phyloP scores from a whole-genome alignment of 1,284 basidiomycete genomes.

The Leucoagaricus sp. region DNA sequence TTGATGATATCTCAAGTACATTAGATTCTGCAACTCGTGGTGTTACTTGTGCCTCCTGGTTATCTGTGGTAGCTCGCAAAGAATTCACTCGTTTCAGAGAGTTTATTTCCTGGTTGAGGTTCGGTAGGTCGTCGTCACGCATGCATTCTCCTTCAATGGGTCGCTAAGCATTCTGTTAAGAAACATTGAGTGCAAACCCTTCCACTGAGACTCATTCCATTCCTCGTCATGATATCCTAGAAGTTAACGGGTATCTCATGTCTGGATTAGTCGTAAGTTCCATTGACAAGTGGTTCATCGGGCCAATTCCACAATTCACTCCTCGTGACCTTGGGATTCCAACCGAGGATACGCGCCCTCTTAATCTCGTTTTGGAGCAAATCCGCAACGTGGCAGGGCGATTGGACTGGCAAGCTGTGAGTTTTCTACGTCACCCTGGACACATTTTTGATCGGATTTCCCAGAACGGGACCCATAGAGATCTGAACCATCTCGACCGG shows the following conservation, averaged over 20 bases:
- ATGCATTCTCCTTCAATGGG: not conserved
- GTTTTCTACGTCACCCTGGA: slow-evolving; percentile 28
- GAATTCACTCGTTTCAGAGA: slow-evolving; percentile 74
- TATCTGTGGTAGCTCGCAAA: slow-evolving; percentile 61
- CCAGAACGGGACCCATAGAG: slow-evolving; percentile 49
- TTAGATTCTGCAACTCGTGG: slow-evolving; percentile 53
- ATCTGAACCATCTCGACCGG: slow-evolving; percentile 60
- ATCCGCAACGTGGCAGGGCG: slow-evolving; percentile 47
- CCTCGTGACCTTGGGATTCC: slow-evolving; percentile 55
- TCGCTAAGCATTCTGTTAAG: slow-evolving; percentile 18
- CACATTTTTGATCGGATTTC: slow-evolving; percentile 28
- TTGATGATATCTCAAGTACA: slow-evolving; percentile 50
- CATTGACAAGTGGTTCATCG: slow-evolving; percentile 79
- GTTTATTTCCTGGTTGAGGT: slow-evolving; percentile 76
- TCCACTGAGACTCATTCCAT: slow-evolving; percentile 44
- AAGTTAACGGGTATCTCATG: slow-evolving; percentile 78
- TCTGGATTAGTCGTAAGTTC: slow-evolving; percentile 66
- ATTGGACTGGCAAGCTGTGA: slow-evolving; percentile 46
- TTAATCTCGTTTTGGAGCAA: slow-evolving; percentile 46
- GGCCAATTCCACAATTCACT: slow-evolving; percentile 58
- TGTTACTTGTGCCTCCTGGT: slow-evolving; percentile 67
- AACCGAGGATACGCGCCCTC: slow-evolving; percentile 32
- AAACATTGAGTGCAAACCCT: slow-evolving; percentile 38
- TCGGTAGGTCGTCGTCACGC: slow-evolving; percentile 49
- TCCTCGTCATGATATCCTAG: slow-evolving; percentile 71